phyloP scores from a whole-genome alignment of 495 filamentous ascomycete genomes.

The Penicillium verhagenii region DNA sequence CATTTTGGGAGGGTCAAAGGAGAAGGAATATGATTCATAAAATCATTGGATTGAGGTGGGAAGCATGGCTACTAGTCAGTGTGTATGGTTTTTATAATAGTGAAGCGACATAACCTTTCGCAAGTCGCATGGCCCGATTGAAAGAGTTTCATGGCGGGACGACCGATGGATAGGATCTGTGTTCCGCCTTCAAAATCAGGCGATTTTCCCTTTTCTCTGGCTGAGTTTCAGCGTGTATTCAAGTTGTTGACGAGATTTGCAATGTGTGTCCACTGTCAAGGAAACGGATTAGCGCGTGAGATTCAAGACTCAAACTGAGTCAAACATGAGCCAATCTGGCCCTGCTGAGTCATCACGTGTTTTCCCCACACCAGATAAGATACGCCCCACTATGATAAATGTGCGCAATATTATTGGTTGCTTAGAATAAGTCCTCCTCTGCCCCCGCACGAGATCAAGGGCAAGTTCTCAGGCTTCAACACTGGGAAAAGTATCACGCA shows the following conservation, averaged over 20 bases:
- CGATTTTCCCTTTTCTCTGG: no score
- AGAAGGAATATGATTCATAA: background rate
- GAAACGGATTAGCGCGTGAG: no score
- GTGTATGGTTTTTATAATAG: background rate
- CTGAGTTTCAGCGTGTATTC: no score
- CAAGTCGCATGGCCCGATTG: background rate
- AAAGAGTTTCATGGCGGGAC: background rate
- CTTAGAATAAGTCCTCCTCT: background rate
- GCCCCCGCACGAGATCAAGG: background rate
- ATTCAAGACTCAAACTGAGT: no score
- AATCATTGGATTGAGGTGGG: no score
- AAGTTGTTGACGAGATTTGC: no score
- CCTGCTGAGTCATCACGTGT: no score
- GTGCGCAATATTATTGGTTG: background rate
- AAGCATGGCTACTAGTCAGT: background rate
- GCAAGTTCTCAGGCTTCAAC: background rate
- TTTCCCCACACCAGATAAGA: conserved; percentile 5
- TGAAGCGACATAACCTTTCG: background rate
- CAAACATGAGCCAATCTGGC: no score
- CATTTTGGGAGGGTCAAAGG: conserved; percentile 9
- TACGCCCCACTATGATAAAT: background rate
- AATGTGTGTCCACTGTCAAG: no score
- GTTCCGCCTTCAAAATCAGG: background rate
- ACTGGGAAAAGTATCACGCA: background rate
- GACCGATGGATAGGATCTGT: background rate